These are phyloP conservation scores for Diaporthe aspalathi DNA, from an alignment of 2,329 filamentous ascomycete genomes.

Conservation along the genomic window DNA sequence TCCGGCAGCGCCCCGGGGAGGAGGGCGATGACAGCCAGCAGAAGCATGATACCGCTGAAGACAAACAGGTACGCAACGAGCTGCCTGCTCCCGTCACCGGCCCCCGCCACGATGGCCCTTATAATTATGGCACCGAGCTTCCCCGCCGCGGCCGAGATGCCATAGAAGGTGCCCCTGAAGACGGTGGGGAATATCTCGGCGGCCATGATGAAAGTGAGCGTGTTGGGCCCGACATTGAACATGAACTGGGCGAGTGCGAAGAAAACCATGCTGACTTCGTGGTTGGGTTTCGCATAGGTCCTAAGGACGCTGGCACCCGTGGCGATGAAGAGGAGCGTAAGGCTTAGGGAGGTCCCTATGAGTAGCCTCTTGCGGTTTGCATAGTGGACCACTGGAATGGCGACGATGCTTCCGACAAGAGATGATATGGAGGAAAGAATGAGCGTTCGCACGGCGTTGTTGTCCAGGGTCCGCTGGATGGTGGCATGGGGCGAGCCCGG, in stretches of 20 bases:
- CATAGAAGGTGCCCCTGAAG: constrained; percentile 48
- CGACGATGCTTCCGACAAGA: constrained; percentile 38
- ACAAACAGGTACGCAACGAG: constrained; percentile 11
- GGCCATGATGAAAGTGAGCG: constrained; percentile 47
- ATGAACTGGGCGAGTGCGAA: constrained; percentile 45
- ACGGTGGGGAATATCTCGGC: constrained; percentile 49
- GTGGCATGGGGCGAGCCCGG: constrained; percentile 40
- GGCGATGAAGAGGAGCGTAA: constrained; percentile 40
- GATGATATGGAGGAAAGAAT: constrained; percentile 38
- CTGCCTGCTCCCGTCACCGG: background rate
- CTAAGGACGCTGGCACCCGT: constrained; percentile 41
- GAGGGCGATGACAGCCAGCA: constrained; percentile 8
- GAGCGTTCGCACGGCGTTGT: constrained; percentile 29
- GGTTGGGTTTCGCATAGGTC: constrained; percentile 35
- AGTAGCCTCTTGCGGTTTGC: constrained; percentile 39
- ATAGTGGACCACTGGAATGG: constrained; percentile 39
- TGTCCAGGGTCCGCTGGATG: constrained; percentile 38
- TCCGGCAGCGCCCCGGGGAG: constrained; percentile 27
- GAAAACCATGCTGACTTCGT: constrained; percentile 39
- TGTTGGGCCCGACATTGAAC: constrained; percentile 48
- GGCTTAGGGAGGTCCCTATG: constrained; percentile 32
- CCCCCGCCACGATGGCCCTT: constrained; percentile 28
- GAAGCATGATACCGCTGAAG: constrained; percentile 22
- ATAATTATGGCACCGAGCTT: constrained; percentile 47
- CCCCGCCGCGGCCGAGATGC: constrained; percentile 46